Evolutionary conservation across 2,329 filamentous ascomycete species (phyloP), one percentile per base, ranked within the genome.

Genomic region (Diaporthe ilicicola): DNA sequence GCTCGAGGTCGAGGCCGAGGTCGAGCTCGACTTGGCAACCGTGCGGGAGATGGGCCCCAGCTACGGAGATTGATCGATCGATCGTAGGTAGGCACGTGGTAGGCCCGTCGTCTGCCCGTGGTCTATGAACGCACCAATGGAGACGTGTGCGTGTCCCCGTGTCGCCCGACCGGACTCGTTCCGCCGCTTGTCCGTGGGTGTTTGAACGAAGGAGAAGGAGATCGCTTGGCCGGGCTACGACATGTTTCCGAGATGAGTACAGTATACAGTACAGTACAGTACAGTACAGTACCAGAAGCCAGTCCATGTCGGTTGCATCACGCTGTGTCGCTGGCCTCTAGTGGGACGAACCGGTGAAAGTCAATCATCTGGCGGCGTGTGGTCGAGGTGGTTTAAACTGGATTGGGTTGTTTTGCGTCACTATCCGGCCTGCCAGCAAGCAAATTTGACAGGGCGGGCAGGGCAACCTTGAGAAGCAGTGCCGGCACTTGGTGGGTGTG

Each of bases 341-440:
- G 51, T 34, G 29, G 42, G 65, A 68, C 44, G 65, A 59, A 68
- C 51, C 51, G 65, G 15, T 48, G 34, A 59, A 68, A 54, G 46
- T n/a, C 56, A 61, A 61, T 46, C 27, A 17, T 22, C 37, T 5
- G 24, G 56, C 56, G 56, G 56, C 56, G 56, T 10, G 24, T 9
- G 9, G 32, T 34, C 9, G 37, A 10, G 19, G 24, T 42, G 55
- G 55, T 44, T 13, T 61, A 46, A 22, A 46, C 39, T 46, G 24
- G 56, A 61, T 46, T 51, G 44, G 46, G 44, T 12, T 13, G 24
- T 66, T 51, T 8, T 66, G 59, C 61, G 68, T 67, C 68, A 70
- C 68, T 24, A 32, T 42, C 46, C 56, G 32, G 7, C 6, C 39
- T 46, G 56, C 56, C 56, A 62, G 19, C 56, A 62, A 22, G 56